Conservation (phyloP, 2,329 filamentous ascomycete genomes). For the Periconia sp. region DNA sequence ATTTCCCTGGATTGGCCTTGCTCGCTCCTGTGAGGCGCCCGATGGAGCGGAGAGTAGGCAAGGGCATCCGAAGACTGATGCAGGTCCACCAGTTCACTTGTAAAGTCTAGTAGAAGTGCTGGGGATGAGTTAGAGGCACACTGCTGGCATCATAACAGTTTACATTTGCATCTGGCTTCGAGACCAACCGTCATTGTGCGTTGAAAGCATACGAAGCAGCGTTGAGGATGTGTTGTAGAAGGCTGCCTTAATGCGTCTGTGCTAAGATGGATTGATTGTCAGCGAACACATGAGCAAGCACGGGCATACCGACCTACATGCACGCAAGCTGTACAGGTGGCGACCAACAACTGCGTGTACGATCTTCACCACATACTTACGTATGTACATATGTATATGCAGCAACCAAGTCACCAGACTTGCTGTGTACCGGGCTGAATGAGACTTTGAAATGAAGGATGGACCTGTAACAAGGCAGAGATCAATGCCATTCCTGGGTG, state of each 20-base stretch:
- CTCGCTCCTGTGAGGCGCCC: constrained; percentile 15
- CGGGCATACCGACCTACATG: constrained; percentile 1
- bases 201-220: neutral
- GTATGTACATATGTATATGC: constrained; percentile 1
- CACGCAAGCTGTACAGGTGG: neutral
- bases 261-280: constrained; percentile 14
- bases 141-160: constrained; percentile 2
- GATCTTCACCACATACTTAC: neutral
- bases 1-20: constrained; percentile 28
- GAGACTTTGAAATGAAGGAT: constrained; percentile 1
- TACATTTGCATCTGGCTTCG: neutral
- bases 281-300: constrained; percentile 1
- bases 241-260: constrained; percentile 10
- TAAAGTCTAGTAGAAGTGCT: neutral
- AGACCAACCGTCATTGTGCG: constrained; percentile 8
- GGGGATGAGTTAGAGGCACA: neutral
- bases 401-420: constrained; percentile 19
- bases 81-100: neutral
- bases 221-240: neutral
- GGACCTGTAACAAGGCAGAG: neutral
- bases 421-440: constrained; percentile 7
- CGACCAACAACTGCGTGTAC: neutral
- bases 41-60: constrained; percentile 29
- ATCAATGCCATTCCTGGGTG: constrained; percentile 3
- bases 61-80: constrained; percentile 21